Evolutionary conservation across 2,329 filamentous ascomycete genomes (phyloP).

Genomic region (Colletotrichum kahawae): DNA sequence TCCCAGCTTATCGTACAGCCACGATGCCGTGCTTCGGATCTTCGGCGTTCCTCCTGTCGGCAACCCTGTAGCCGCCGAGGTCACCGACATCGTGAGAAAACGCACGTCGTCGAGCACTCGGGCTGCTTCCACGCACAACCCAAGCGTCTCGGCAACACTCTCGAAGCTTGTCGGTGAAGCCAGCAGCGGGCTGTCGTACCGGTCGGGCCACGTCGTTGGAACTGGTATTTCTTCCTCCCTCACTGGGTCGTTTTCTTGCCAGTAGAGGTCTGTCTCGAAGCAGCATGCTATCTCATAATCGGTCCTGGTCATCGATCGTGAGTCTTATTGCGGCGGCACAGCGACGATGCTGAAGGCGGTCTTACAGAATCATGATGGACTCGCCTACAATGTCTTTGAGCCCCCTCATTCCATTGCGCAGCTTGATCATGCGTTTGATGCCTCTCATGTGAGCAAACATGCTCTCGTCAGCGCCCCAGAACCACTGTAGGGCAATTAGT

Average conservation of each 20-base stretch:
- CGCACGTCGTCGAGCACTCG: constrained; percentile 32
- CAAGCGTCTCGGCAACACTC: constrained; percentile 10
- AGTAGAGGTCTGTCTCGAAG: constrained; percentile 31
- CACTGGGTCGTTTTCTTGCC: constrained; percentile 24
- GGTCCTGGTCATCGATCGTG: constrained; percentile 21
- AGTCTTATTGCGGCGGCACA: not conserved
- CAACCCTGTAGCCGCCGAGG: not conserved
- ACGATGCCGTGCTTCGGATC: constrained; percentile 26
- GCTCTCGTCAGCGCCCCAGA: constrained; percentile 30
- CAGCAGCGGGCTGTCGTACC: constrained; percentile 30
- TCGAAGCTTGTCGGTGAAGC: constrained; percentile 24
- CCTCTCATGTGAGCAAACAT: constrained; percentile 35
- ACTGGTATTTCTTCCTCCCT: constrained; percentile 8
- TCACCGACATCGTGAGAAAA: constrained; percentile 28
- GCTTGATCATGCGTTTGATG: constrained; percentile 31
- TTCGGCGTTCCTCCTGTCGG: constrained; percentile 5
- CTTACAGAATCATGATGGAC: constrained; percentile 20
- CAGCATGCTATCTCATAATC: constrained; percentile 35
- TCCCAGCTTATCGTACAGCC: constrained; percentile 26
- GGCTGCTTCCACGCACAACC: constrained; percentile 24
- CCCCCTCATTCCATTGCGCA: constrained; percentile 28
- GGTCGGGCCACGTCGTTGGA: constrained; percentile 22
- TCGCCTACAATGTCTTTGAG: constrained; percentile 31
- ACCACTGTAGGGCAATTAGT: constrained; percentile 15
- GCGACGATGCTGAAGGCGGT: not conserved